phyloP scores from a whole-genome alignment of 345 rosid genomes.

The Conringia planisiliqua region DNA sequence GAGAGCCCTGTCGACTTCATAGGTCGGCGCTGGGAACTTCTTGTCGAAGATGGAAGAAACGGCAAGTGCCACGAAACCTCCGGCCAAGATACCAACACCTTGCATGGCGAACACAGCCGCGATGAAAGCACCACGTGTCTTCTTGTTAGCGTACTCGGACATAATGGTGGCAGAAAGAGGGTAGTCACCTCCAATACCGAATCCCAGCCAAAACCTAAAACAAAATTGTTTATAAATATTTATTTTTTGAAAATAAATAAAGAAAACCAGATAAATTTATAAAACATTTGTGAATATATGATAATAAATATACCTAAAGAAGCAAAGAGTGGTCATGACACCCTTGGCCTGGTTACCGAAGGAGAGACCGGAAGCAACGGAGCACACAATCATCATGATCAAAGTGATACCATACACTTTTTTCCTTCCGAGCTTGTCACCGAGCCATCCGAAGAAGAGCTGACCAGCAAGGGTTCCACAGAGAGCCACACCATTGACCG shows the following conservation, averaged over 20 bases:
- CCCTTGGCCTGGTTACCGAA: conserved; percentile 40
- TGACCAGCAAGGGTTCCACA: conserved; percentile 58
- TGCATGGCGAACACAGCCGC: conserved; percentile 85
- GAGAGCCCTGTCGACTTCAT: conserved; percentile 26
- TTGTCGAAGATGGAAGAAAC: conserved; percentile 38
- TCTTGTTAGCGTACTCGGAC: conserved; percentile 77
- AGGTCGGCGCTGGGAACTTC: conserved; percentile 41
- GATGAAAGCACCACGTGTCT: conserved; percentile 75
- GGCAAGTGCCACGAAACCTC: conserved; percentile 51
- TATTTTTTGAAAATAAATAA: too few relatives aligned
- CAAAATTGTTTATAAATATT: not conserved
- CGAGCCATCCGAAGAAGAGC: conserved; percentile 60
- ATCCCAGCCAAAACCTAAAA: conserved; percentile 61
- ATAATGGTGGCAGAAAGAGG: conserved; percentile 79
- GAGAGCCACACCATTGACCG: conserved; percentile 54
- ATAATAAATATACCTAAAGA: conserved; percentile 33
- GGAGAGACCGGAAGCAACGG: conserved; percentile 57
- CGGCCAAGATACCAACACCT: conserved; percentile 69
- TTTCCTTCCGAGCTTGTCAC: conserved; percentile 68
- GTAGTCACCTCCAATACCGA: conserved; percentile 83
- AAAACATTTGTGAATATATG: not conserved
- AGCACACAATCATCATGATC: conserved; percentile 53
- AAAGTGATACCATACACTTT: conserved; percentile 58
- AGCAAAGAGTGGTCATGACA: conserved; percentile 56
- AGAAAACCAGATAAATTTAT: not conserved